Conservation (phyloP, 164 flowering plant species). For the Hamamelis virginiana region DNA sequence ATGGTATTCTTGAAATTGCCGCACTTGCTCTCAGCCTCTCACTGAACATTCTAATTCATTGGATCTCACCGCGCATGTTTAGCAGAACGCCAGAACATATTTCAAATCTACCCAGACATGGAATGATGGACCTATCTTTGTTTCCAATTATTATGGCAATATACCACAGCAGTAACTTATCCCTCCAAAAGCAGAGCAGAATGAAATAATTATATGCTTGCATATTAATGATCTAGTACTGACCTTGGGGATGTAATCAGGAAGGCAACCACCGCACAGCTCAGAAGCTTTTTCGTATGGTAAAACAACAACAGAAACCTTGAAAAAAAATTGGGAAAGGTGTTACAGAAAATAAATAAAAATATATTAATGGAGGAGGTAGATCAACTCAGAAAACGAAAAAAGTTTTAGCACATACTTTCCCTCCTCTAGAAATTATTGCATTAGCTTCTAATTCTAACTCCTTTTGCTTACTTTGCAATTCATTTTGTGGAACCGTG, state of each 20-base stretch:
- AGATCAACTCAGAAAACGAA: not conserved
- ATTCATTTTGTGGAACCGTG: slow-evolving; percentile 50
- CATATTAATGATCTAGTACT: slow-evolving; percentile 6
- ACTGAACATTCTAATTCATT: no score
- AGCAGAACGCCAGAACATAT: no score
- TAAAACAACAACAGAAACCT: slow-evolving; percentile 58
- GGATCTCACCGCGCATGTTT: no score
- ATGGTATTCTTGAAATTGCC: no score
- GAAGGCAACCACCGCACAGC: slow-evolving; percentile 78
- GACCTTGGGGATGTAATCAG: slow-evolving; percentile 84
- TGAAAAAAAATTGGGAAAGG: slow-evolving; percentile 10
- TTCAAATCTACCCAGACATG: no score
- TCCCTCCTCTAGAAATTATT: slow-evolving; percentile 68
- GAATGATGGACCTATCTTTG: no score
- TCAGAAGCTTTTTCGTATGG: slow-evolving; percentile 64
- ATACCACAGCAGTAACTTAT: not conserved
- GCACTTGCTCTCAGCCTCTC: no score
- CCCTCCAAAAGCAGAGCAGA: not conserved
- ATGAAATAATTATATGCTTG: not conserved
- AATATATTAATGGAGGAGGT: not conserved
- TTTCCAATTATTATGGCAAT: no score
- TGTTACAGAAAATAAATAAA: not conserved
- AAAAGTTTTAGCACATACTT: slow-evolving; percentile 32
- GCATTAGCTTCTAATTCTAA: slow-evolving; percentile 65
- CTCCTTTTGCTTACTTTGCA: slow-evolving; percentile 60